Evolutionary conservation across 2,329 filamentous ascomycete genomes (phyloP).

Genomic region (Epichloe glyceriae): DNA sequence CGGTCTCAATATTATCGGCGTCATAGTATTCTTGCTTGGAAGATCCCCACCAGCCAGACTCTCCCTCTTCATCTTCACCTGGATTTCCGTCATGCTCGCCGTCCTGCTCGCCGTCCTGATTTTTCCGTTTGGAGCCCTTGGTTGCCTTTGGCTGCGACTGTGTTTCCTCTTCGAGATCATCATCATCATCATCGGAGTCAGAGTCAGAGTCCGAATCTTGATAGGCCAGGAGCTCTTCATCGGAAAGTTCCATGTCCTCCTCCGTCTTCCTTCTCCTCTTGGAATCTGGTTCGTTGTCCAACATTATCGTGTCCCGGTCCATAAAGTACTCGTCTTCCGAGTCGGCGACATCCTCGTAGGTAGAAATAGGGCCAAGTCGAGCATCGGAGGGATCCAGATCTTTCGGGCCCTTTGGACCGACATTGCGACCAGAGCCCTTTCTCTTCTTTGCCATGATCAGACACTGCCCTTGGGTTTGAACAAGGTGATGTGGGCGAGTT

Average conservation of each 20-base stretch:
- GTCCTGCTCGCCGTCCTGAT: slow-evolving; percentile 19
- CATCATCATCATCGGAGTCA: slow-evolving; percentile 25
- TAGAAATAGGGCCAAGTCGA: slow-evolving; percentile 46
- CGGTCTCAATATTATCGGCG: slow-evolving; percentile 58
- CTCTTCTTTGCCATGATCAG: slow-evolving; percentile 51
- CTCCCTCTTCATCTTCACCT: slow-evolving; percentile 36
- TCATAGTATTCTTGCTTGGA: slow-evolving; percentile 88
- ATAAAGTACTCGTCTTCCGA: slow-evolving; percentile 91
- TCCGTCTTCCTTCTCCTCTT: slow-evolving; percentile 67
- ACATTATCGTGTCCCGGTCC: slow-evolving; percentile 70
- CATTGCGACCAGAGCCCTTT: slow-evolving; percentile 47
- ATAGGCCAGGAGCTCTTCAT: slow-evolving; percentile 46
- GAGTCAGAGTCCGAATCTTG: slow-evolving; percentile 30
- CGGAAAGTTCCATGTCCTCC: slow-evolving; percentile 51
- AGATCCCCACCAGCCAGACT: slow-evolving; percentile 69
- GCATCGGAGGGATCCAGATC: slow-evolving; percentile 45
- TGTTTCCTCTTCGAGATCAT: slow-evolving; percentile 17
- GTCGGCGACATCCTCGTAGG: slow-evolving; percentile 76
- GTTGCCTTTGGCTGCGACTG: slow-evolving; percentile 4
- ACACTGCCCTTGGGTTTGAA: not conserved
- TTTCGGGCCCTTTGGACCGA: slow-evolving; percentile 35
- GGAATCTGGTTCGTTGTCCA: slow-evolving; percentile 67
- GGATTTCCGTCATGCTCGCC: slow-evolving; percentile 45
- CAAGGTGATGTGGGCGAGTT: not conserved
- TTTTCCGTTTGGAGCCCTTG: slow-evolving; percentile 19